Conservation (phyloP, 2,329 filamentous ascomycete genomes). For the Colletotrichum spinosum region DNA sequence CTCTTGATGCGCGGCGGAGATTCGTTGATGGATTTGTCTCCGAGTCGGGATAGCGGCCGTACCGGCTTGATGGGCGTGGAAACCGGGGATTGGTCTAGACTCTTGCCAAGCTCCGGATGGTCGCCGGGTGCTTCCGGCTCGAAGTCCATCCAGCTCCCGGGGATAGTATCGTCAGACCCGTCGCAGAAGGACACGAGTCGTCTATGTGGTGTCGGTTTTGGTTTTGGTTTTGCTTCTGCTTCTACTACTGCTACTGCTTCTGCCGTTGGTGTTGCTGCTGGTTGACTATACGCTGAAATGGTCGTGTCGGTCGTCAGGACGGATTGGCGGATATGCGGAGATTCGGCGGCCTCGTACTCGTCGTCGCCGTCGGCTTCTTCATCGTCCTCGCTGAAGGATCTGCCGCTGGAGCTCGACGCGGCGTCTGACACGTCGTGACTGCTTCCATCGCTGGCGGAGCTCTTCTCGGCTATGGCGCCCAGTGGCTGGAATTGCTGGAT, state of each 20-base stretch:
- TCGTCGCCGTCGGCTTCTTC: slow-evolving; percentile 40
- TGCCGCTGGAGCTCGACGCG: slow-evolving; percentile 47
- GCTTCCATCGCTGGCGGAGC: slow-evolving; percentile 24
- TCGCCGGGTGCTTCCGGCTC: slow-evolving; percentile 36
- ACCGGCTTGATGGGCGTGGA: slow-evolving; percentile 33
- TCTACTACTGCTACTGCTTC: too few species aligned
- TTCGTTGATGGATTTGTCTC: slow-evolving; percentile 33
- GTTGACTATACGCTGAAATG: slow-evolving; percentile 48
- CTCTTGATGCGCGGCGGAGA: slow-evolving; percentile 32
- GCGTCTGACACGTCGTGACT: slow-evolving; percentile 40
- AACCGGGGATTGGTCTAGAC: slow-evolving; percentile 29
- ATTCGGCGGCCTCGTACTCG: slow-evolving; percentile 26
- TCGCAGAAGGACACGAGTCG: slow-evolving; percentile 25
- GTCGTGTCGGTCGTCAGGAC: slow-evolving; percentile 55
- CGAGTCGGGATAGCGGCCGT: slow-evolving; percentile 32
- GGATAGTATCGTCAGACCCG: slow-evolving; percentile 22
- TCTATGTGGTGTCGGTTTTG: slow-evolving; percentile 39
- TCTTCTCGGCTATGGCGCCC: slow-evolving; percentile 36
- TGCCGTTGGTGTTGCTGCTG: neutral
- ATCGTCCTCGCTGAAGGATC: slow-evolving; percentile 50
- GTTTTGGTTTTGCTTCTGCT: neutral
- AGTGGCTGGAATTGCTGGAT: slow-evolving; percentile 33
- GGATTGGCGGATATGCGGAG: slow-evolving; percentile 44
- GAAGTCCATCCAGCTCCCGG: slow-evolving; percentile 39
- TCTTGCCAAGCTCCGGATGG: slow-evolving; percentile 35